These are phyloP conservation scores for Penicillium sp. DNA, from an alignment of 2,329 filamentous ascomycete species.

Conservation along the genomic window DNA sequence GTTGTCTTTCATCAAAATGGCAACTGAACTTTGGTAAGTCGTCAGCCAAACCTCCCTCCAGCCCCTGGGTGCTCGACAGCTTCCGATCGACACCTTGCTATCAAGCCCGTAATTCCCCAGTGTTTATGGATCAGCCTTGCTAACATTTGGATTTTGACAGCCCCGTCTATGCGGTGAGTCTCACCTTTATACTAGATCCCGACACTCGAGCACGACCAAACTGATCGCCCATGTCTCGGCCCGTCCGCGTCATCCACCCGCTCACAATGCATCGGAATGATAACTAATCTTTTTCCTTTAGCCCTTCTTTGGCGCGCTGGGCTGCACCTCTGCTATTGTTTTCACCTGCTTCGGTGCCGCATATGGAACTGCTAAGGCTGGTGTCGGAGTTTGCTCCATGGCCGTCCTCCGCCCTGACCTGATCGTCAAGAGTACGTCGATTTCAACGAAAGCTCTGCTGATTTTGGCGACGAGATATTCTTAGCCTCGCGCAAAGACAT, in stretches of 20 bases:
- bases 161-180: slow-evolving; percentile 98
- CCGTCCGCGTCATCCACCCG: slow-evolving; percentile 4
- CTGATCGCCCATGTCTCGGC: slow-evolving; percentile 9
- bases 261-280: not conserved
- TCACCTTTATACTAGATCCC: slow-evolving; percentile 11
- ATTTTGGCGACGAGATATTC: slow-evolving; percentile 11
- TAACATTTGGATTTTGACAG: slow-evolving; percentile 50
- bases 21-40: slow-evolving; percentile 78
- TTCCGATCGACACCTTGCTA: slow-evolving; percentile 18
- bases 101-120: not conserved
- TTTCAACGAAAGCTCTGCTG: not conserved
- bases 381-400: slow-evolving; percentile 97
- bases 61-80: slow-evolving; percentile 32
- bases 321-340: slow-evolving; percentile 90
- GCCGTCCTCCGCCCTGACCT: slow-evolving; percentile 96
- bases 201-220: slow-evolving; percentile 11
- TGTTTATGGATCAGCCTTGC: slow-evolving; percentile 9
- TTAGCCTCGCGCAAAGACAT: not conserved
- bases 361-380: slow-evolving; percentile 98
- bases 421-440: slow-evolving; percentile 93
- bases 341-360: slow-evolving; percentile 96
- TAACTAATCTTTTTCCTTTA: slow-evolving; percentile 32
- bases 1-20: slow-evolving; percentile 56
- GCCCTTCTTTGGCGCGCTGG: slow-evolving; percentile 97
- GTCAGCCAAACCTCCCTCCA: slow-evolving; percentile 32